A percentile compares a stretch with the other conserved stretches of the same genome.
phyloP scores from a whole-genome alignment of 306 rosid species.

The Sicyos baderoa region DNA sequence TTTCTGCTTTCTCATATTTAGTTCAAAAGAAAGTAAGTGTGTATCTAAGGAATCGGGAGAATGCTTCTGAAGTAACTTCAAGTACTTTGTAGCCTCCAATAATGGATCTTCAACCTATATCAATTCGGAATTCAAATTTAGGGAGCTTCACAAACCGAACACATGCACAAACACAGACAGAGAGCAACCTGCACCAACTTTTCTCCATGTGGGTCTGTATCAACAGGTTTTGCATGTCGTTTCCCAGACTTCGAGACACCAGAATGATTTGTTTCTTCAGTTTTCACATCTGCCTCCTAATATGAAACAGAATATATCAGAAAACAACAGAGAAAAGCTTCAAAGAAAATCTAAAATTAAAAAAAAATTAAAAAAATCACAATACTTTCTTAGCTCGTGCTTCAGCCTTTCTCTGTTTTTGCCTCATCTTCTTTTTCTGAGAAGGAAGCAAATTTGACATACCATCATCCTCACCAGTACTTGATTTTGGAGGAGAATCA shows the following conservation, averaged over 20 bases:
- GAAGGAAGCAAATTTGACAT: conserved; percentile 83
- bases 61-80: conserved; percentile 87
- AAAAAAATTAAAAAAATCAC: conserved; percentile 13
- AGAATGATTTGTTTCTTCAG: conserved; percentile 56
- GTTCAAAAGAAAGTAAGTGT: conserved; percentile 84
- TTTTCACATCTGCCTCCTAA: conserved; percentile 92
- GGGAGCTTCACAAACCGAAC: neutral
- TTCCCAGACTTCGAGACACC: conserved; percentile 75
- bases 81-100: conserved; percentile 81
- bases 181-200: conserved; percentile 75
- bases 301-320: conserved; percentile 23
- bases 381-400: conserved; percentile 87
- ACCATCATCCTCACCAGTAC: conserved; percentile 64
- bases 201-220: conserved; percentile 86
- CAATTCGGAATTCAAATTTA: conserved; percentile 4
- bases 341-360: conserved; percentile 18
- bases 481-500: conserved; percentile 79
- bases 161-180: conserved; percentile 12
- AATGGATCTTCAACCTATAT: conserved; percentile 76
- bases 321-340: conserved; percentile 16
- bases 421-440: conserved; percentile 95
- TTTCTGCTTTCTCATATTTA: conserved; percentile 69
- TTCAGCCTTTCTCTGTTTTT: conserved; percentile 91
- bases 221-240: conserved; percentile 75
- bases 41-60: conserved; percentile 79